Evolutionary conservation across 495 filamentous ascomycete genomes (phyloP), one percentile per base, ranked within the genome.

Genomic region (Hypoxylon fuscum): DNA sequence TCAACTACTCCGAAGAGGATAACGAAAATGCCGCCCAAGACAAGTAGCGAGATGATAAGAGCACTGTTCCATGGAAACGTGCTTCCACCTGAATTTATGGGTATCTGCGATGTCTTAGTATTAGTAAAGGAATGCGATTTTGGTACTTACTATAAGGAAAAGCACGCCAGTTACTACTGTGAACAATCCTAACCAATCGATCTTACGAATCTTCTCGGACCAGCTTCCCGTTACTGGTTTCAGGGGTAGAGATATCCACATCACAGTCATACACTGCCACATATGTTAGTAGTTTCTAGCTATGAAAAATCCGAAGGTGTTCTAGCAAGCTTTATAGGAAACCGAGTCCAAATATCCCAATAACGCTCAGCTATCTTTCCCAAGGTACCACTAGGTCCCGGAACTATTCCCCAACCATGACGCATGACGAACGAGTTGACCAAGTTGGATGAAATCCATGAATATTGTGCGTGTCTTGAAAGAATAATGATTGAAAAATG

Each of bases 21-120:
- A 21, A 82, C 62, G 0, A 77, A 72, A 23, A 79, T 71, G 2
- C 68, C 72, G 15, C 85, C 84, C 20, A 87, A 76, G 1, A 73
- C 68, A 14, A 89, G 77, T 80, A 88, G 85, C 29, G 80, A 79
- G 25, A 89, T 87, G 2, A 88, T 82, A 73, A 88, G 77, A 0
- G 85, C 72, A 2, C 83, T 86, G 53, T 81, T 67, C 86, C 85
- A 88, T 11, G 77, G 68, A 54, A 86, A 88, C 48, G 82, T 82
- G 7, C 80, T 82, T 0, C 86, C 86, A 21, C 84, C 86, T 1
- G 85, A 86, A 10, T 85, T 87, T 23, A 88, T 81, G 7, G 86
- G 85, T 51, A 88, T 85, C 52, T 45, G n/a, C 37, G 9, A 9
- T 41, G 54, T 10, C 57, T 23, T 8, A 52, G 49, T 31, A 55